Base-by-base conservation (phyloP, 2,329 filamentous ascomycete species). In the Onygenales sp. region DNA sequence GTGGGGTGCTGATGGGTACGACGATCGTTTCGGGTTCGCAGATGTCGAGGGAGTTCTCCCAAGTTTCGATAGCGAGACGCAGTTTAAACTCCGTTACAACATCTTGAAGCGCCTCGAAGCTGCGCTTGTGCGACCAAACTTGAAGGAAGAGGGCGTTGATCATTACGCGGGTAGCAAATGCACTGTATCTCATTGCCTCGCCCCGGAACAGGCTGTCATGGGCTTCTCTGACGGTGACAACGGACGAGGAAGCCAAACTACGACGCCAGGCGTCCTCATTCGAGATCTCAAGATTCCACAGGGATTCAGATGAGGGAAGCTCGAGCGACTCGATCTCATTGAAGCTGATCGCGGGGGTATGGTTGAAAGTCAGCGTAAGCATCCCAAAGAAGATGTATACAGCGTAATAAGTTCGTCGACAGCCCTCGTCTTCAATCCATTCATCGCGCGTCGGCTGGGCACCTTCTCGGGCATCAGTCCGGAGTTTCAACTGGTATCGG, bases 321-420 rank as follows among this genome's bases (percentile, higher is more conserved):
- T 93, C 87, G 48, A 97, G 74, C 53, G 91, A 88, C 67, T 97
- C 93, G 59, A 98, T 95, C 70, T 97, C 93, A 69, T 96, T 95
- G 77, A 96, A 96, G 72, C 88, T 91, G 75, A 98, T 96, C 34
- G 91, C 92, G 10, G 93, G 93, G 1, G 92, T 97, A 72, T 97
- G 93, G 68, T 97, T 97, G 79, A 94, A 98, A 0, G 92, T 94
- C 70, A 98, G 72, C 0, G 93, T 97, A 62, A 97, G 74, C 64
- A 97, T 80, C 53, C 93, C 93, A 66, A 97, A 97, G 81, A 97
- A 97, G 70, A 97, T 95, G 76, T 97, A 98, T 56, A 97, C 93
- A 1, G 93, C 92, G 64, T 95, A 98, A 74, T 97, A 98, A 1
- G 93, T 97, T 56, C 93, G 88, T 55, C 92, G 84, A 70, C 93